phyloP scores from a whole-genome alignment of 257 asterid species.

The Mitragyna speciosa region DNA sequence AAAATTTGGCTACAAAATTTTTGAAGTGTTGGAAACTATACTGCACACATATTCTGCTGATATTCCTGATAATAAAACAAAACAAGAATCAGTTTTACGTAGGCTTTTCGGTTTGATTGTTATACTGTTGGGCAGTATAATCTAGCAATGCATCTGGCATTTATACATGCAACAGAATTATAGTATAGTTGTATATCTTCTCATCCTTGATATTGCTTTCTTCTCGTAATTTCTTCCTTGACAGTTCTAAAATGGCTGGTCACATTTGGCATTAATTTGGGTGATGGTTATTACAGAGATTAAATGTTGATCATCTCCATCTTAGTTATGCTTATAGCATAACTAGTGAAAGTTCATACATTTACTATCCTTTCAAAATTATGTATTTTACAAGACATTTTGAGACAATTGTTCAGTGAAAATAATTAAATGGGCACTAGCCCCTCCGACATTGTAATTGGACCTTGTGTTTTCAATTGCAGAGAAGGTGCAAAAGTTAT shows the following conservation, averaged over 20 bases:
- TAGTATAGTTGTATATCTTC: background rate
- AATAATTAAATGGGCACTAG: background rate
- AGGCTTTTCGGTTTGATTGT: background rate
- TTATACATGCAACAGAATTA: background rate
- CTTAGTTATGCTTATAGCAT: background rate
- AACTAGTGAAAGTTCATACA: background rate
- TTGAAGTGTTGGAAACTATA: background rate
- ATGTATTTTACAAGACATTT: background rate
- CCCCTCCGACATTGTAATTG: background rate
- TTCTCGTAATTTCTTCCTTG: background rate
- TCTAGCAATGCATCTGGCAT: background rate
- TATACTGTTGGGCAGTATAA: background rate
- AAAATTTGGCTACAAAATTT: no score
- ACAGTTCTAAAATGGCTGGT: constrained; percentile 2
- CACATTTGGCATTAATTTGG: no score
- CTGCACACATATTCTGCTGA: background rate
- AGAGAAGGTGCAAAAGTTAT: constrained; percentile 95
- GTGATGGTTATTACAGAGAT: background rate
- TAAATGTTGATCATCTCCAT: background rate
- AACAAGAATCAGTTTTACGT: background rate
- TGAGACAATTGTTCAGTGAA: no score
- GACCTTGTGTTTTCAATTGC: constrained; percentile 29
- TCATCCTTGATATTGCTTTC: background rate
- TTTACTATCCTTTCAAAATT: background rate
- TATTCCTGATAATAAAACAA: background rate